Conservation (phyloP, 352 stramenopile genomes). For the Phytopythium kandeliae region DNA sequence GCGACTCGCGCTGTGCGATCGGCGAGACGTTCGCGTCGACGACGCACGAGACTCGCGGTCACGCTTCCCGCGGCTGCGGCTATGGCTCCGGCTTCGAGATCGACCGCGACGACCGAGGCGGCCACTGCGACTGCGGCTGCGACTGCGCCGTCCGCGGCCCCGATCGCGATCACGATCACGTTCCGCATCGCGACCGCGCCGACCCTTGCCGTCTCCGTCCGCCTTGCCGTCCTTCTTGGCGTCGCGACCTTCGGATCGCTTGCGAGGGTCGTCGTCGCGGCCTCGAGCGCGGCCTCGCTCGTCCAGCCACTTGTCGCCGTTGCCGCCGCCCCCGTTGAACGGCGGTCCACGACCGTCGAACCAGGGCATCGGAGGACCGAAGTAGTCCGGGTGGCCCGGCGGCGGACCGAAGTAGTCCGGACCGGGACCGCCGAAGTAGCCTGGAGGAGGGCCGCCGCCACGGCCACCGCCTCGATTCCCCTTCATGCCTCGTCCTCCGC, state of each 20-base stretch:
- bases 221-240: conserved; percentile 28
- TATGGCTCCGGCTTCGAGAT: conserved; percentile 43
- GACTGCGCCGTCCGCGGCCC: not conserved
- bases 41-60: conserved; percentile 2
- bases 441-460: conserved; percentile 33
- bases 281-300: conserved; percentile 28
- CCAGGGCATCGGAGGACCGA: conserved; percentile 59
- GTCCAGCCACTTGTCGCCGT: conserved; percentile 39
- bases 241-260: conserved; percentile 30
- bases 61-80: conserved; percentile 13
- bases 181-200: conserved; percentile 23
- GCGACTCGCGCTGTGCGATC: conserved; percentile 11
- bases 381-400: conserved; percentile 72
- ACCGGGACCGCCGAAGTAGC: conserved; percentile 63
- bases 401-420: conserved; percentile 73
- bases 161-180: conserved; percentile 17
- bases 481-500: conserved; percentile 30
- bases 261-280: conserved; percentile 36
- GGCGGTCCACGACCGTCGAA: conserved; percentile 56
- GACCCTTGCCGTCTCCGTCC: conserved; percentile 11
- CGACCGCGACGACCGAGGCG: conserved; percentile 23
- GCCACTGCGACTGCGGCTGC: conserved; percentile 28
- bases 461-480: conserved; percentile 41
- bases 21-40: conserved; percentile 5
- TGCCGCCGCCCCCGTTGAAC: conserved; percentile 37